Conservation (phyloP, 345 rosid genomes). For the Clarkia xantiana region DNA sequence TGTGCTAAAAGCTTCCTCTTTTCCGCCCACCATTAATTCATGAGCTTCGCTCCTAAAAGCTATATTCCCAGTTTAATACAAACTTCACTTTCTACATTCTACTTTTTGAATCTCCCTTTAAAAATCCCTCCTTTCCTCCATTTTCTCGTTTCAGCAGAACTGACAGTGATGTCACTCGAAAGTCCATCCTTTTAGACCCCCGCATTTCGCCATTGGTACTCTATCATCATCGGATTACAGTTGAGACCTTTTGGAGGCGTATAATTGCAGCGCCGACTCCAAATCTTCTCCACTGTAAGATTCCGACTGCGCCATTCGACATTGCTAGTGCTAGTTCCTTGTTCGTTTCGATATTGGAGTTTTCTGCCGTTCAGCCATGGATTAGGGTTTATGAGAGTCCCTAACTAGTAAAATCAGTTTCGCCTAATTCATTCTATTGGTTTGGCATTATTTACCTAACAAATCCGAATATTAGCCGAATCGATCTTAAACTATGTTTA, state of each 20-base stretch:
- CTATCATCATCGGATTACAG: slow-evolving; percentile 15
- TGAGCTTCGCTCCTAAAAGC: too few species aligned
- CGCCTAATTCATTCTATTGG: too few species aligned
- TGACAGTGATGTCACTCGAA: slow-evolving; percentile 11
- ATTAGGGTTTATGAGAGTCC: too few species aligned
- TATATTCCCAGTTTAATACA: slow-evolving; percentile 4
- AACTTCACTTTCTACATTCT: slow-evolving; percentile 6
- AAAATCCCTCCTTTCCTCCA: slow-evolving; percentile 5
- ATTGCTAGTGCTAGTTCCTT: too few species aligned
- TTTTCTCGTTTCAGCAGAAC: slow-evolving; percentile 13
- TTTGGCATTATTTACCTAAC: too few species aligned
- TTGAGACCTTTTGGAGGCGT: slow-evolving; percentile 7
- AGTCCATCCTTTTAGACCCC: slow-evolving; percentile 10
- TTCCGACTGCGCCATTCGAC: neutral
- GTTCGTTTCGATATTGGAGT: too few species aligned
- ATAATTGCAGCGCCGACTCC: slow-evolving; percentile 14
- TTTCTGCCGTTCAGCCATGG: too few species aligned
- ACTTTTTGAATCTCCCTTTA: slow-evolving; percentile 10
- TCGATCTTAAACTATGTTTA: neutral
- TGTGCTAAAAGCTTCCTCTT: slow-evolving; percentile 7
- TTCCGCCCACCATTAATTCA: slow-evolving; percentile 6
- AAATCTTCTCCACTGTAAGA: slow-evolving; percentile 12
- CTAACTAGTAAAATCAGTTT: too few species aligned
- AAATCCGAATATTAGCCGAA: too few species aligned
- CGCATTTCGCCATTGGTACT: neutral